These are phyloP conservation scores for Nothophoma quercina DNA, from an alignment of 2,329 filamentous ascomycete species.

Conservation along the genomic window DNA sequence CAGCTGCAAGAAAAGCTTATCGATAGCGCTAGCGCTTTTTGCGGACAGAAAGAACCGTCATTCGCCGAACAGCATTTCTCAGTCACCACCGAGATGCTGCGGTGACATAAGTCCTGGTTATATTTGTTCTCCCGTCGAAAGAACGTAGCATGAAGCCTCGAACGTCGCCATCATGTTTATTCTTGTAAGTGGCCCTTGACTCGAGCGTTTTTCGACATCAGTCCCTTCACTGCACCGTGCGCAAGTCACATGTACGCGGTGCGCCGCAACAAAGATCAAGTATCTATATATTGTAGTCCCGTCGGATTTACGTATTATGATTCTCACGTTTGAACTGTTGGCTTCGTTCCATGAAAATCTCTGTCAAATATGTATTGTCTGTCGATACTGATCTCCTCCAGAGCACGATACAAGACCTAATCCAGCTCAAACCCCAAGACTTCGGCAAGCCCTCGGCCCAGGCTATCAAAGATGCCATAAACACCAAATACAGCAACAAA, in stretches of 20 bases:
- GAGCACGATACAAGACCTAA: constrained; percentile 94
- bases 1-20: constrained; percentile 15
- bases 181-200: constrained; percentile 40
- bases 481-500: constrained; percentile 95
- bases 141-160: constrained; percentile 37
- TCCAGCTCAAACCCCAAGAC: constrained; percentile 89
- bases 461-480: constrained; percentile 95
- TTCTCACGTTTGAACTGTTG: too few species aligned
- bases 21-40: constrained; percentile 17
- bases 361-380: too few species aligned
- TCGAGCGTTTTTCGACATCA: neutral
- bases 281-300: too few species aligned
- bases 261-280: too few species aligned
- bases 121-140: constrained; percentile 2
- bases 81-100: constrained; percentile 14
- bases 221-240: too few species aligned
- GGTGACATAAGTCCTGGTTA: constrained; percentile 24
- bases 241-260: neutral
- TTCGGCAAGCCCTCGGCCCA: constrained; percentile 83
- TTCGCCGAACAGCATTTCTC: constrained; percentile 17
- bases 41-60: constrained; percentile 16
- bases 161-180: constrained; percentile 46
- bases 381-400: constrained; percentile 52
- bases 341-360: too few species aligned
- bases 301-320: too few species aligned